Percentiles rank a stretch among this genome's conserved stretches.
phyloP scores from a whole-genome alignment of 805 yeast genomes.

The Pichia rugopelliculosa region DNA sequence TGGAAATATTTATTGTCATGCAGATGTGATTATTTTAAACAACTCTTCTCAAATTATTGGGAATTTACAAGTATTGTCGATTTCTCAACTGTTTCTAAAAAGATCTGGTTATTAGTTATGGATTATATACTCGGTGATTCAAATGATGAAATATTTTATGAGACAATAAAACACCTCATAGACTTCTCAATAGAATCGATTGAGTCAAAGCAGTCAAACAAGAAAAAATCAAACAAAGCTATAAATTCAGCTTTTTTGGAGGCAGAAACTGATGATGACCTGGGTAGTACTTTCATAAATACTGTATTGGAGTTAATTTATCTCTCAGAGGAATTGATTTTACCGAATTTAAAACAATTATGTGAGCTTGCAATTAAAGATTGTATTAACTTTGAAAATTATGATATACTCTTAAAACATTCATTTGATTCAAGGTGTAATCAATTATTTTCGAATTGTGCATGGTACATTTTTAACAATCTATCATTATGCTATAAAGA shows the following conservation, averaged over 20 bases:
- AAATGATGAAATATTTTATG: slow-evolving; percentile 34
- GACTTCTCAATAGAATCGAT: neutral
- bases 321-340: slow-evolving; percentile 53
- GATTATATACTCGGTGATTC: slow-evolving; percentile 51
- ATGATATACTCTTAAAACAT: slow-evolving; percentile 45
- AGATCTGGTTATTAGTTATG: slow-evolving; percentile 43
- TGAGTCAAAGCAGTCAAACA: neutral
- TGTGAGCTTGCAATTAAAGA: slow-evolving; percentile 56
- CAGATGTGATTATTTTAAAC: slow-evolving; percentile 58
- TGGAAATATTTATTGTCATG: slow-evolving; percentile 47
- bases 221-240: neutral
- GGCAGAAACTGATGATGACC: neutral
- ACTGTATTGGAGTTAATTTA: slow-evolving; percentile 51
- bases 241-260: neutral
- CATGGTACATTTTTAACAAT: slow-evolving; percentile 63
- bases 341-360: slow-evolving; percentile 50
- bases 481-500: slow-evolving; percentile 55
- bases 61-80: slow-evolving; percentile 2
- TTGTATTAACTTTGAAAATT: slow-evolving; percentile 53
- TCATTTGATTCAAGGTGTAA: slow-evolving; percentile 45
- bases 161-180: slow-evolving; percentile 11
- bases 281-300: slow-evolving; percentile 38
- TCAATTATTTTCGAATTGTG: slow-evolving; percentile 51
- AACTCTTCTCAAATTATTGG: slow-evolving; percentile 54
- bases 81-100: slow-evolving; percentile 35